These are phyloP conservation scores for Paracorniculantispora psalliotae DNA, from an alignment of 2,329 filamentous ascomycete genomes.

Conservation along the genomic window DNA sequence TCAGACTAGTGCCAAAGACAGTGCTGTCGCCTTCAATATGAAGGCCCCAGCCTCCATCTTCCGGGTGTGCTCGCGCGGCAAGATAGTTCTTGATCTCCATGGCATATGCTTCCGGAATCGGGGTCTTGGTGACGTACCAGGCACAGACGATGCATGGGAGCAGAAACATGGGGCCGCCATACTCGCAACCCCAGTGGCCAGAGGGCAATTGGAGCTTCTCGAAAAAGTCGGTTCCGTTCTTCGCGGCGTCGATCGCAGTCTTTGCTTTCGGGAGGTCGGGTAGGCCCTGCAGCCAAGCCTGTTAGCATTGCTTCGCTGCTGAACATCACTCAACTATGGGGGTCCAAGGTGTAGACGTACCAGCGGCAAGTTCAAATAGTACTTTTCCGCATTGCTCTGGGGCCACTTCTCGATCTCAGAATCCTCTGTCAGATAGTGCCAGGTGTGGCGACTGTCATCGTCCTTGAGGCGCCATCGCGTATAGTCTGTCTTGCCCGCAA, in stretches of 20 bases:
- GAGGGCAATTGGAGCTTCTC: constrained; percentile 81
- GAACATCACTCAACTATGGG: not conserved
- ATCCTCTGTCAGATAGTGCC: constrained; percentile 81
- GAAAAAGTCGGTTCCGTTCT: constrained; percentile 84
- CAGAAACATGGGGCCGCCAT: constrained; percentile 95
- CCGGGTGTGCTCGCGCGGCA: constrained; percentile 74
- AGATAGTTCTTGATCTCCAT: constrained; percentile 92
- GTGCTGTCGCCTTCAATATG: constrained; percentile 93
- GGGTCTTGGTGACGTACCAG: constrained; percentile 85
- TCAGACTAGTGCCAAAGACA: constrained; percentile 84
- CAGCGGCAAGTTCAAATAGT: constrained; percentile 72
- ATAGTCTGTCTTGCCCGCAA: constrained; percentile 65
- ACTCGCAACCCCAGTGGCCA: constrained; percentile 96
- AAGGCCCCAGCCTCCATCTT: constrained; percentile 94
- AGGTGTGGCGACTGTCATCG: constrained; percentile 81
- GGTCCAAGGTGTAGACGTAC: constrained; percentile 41
- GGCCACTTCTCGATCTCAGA: constrained; percentile 73
- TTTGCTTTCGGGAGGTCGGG: constrained; percentile 66
- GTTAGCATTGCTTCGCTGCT: constrained; percentile 1
- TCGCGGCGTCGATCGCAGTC: constrained; percentile 69
- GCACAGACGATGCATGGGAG: constrained; percentile 79
- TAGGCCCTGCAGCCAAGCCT: constrained; percentile 51
- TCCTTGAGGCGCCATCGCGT: constrained; percentile 80
- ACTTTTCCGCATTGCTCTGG: constrained; percentile 84
- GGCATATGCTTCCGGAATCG: constrained; percentile 72